A percentile compares a stretch with the other conserved stretches of the same genome.
Evolutionary conservation across 148 eudicot genomes (phyloP).

Genomic region (Bassia scoparia): DNA sequence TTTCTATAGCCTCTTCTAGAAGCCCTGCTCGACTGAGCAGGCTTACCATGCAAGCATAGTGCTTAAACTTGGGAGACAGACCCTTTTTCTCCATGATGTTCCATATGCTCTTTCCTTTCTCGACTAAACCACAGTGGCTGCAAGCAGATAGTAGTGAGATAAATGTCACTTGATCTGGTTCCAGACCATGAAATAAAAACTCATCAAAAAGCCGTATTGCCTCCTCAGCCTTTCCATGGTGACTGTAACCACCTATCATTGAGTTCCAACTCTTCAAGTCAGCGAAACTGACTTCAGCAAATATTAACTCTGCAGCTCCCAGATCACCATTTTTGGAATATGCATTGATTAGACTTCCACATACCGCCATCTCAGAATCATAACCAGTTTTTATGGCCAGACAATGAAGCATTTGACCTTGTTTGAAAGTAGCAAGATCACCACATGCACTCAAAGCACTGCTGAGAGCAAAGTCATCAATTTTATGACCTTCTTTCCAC

Average conservation of each 20-base stretch:
- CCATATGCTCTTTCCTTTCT: constrained; percentile 58
- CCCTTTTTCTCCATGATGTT: constrained; percentile 51
- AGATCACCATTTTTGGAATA: constrained; percentile 77
- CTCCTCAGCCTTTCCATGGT: constrained; percentile 68
- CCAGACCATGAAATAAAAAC: constrained; percentile 39
- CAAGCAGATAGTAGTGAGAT: constrained; percentile 68
- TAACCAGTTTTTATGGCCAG: constrained; percentile 57
- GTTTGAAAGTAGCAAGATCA: constrained; percentile 57
- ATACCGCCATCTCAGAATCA: constrained; percentile 49
- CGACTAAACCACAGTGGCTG: constrained; percentile 66
- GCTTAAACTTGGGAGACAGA: constrained; percentile 52
- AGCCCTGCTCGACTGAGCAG: constrained; percentile 76
- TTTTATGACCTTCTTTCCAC: constrained; percentile 52
- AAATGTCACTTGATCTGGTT: constrained; percentile 67
- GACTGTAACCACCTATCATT: constrained; percentile 67
- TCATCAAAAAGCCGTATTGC: constrained; percentile 50
- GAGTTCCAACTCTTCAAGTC: constrained; percentile 81
- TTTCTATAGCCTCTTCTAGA: constrained; percentile 60
- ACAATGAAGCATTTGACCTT: constrained; percentile 71
- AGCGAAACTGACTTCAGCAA: constrained; percentile 35
- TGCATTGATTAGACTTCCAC: constrained; percentile 74
- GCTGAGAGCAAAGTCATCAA: constrained; percentile 63
- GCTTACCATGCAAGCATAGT: constrained; percentile 83
- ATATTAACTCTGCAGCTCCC: constrained; percentile 41
- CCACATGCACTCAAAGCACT: constrained; percentile 76